phyloP scores from a whole-genome alignment of 768 basidiomycete genomes.

The Chalciporus chontae region DNA sequence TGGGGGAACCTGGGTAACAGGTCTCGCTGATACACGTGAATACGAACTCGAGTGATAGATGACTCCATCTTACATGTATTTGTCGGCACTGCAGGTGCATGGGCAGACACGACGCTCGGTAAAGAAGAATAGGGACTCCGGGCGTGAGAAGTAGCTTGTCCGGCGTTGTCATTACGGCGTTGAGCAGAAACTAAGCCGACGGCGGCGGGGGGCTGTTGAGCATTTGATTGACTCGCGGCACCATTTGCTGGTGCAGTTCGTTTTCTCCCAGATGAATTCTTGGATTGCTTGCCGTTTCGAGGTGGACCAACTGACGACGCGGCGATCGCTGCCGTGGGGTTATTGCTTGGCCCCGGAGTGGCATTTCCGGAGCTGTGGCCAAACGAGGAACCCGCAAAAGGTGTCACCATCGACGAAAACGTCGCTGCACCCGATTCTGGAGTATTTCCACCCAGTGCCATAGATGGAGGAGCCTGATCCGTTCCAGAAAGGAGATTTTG shows the following conservation, averaged over 20 bases:
- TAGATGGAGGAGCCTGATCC: background rate
- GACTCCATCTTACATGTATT: conserved; percentile 31
- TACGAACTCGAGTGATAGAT: background rate
- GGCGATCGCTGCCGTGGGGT: background rate
- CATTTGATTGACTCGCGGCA: background rate
- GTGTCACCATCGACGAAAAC: background rate
- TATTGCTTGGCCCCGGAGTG: conserved; percentile 1
- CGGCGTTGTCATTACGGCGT: background rate
- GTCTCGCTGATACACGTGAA: conserved; percentile 13
- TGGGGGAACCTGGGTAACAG: conserved; percentile 13
- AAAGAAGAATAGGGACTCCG: background rate
- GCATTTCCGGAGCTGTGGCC: conserved; percentile 5
- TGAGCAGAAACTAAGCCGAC: no score
- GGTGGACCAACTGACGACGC: background rate
- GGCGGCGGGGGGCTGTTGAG: background rate
- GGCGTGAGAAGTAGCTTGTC: background rate
- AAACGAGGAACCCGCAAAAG: conserved; percentile 2
- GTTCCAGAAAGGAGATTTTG: conserved; percentile 42
- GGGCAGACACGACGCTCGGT: background rate
- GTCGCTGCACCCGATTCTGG: background rate
- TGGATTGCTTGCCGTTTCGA: conserved; percentile 9
- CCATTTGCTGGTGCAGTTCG: background rate
- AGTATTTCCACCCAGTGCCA: conserved; percentile 3
- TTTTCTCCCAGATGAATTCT: conserved; percentile 12
- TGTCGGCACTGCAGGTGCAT: conserved; percentile 25